A percentile compares a stretch with the other conserved stretches of the same genome.
These are phyloP conservation scores for Ophiocordyceps australis DNA, from an alignment of 2,329 filamentous ascomycete species.

Conservation along the genomic window DNA sequence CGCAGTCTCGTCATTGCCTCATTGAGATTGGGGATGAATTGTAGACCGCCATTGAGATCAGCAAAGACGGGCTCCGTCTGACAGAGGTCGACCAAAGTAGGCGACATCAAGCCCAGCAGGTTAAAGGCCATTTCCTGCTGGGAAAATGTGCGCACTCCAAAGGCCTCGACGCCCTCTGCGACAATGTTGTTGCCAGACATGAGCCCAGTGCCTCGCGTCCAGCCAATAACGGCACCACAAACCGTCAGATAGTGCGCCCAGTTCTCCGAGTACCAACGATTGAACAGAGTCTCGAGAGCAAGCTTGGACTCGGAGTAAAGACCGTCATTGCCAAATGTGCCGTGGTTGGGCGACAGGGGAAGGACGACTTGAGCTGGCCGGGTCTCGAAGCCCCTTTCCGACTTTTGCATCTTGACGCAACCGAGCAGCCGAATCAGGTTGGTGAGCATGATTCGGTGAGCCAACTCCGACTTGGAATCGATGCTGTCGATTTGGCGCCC, in stretches of 20 bases:
- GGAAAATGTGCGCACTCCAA: conserved; percentile 94
- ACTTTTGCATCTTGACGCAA: conserved; percentile 79
- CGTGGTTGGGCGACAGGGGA: conserved; percentile 92
- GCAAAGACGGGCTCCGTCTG: conserved; percentile 92
- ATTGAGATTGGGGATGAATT: conserved; percentile 94
- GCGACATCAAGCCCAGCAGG: conserved; percentile 86
- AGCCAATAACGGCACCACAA: conserved; percentile 94
- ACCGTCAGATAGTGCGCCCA: conserved; percentile 97
- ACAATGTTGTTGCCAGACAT: conserved; percentile 98
- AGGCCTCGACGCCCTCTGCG: conserved; percentile 89
- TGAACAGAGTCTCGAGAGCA: conserved; percentile 91
- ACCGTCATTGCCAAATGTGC: conserved; percentile 94
- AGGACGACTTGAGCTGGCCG: conserved; percentile 92
- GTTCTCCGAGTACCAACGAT: conserved; percentile 93
- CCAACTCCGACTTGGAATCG: conserved; percentile 93
- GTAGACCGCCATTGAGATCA: conserved; percentile 90
- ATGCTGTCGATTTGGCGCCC: conserved; percentile 93
- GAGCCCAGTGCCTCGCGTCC: conserved; percentile 94
- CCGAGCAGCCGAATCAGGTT: conserved; percentile 87
- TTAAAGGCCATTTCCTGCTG: conserved; percentile 99
- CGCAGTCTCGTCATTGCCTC: conserved; percentile 84
- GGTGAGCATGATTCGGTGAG: conserved; percentile 97
- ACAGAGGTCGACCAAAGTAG: conserved; percentile 84
- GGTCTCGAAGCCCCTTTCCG: conserved; percentile 75
- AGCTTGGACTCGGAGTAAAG: conserved; percentile 98